Percentiles rank a stretch among this genome's conserved stretches.
Conservation (phyloP, 768 basidiomycete species). For the Trametes coccinea region DNA sequence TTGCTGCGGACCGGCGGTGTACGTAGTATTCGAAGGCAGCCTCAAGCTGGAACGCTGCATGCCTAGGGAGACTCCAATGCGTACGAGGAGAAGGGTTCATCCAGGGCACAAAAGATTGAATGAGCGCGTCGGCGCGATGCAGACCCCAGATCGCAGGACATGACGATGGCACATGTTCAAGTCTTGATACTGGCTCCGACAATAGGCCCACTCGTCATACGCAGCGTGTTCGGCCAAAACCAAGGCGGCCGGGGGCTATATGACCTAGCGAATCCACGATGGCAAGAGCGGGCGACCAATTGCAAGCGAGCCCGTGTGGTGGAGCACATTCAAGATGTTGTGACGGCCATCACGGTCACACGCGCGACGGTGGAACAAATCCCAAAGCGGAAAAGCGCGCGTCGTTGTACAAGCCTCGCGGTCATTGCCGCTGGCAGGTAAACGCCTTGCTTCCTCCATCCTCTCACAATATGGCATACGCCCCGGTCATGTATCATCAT, state of each 20-base stretch:
- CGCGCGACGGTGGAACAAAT: not conserved
- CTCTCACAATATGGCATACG: not conserved
- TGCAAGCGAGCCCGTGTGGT: not conserved
- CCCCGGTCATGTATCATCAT: not conserved
- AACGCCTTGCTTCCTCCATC: conserved; percentile 5
- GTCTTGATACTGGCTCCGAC: not conserved
- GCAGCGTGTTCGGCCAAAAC: not conserved
- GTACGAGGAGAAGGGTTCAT: not conserved
- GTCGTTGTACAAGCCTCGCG: conserved; percentile 2
- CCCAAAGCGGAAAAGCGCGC: conserved; percentile 1
- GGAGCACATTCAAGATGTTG: conserved; percentile 1
- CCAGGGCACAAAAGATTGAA: not conserved
- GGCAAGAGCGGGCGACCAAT: not conserved
- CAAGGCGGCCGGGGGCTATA: not conserved
- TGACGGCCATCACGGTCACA: conserved; percentile 13
- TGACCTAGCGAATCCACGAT: not conserved
- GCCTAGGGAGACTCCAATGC: not conserved
- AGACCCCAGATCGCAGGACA: conserved; percentile 5
- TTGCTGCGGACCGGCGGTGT: not conserved
- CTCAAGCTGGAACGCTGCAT: not conserved
- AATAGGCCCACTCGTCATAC: too few relatives aligned
- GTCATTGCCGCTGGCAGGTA: not conserved
- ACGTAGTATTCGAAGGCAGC: too few relatives aligned
- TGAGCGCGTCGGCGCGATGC: not conserved
- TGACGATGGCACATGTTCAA: not conserved